These are phyloP conservation scores for Backusella mclennaniae DNA, from an alignment of 192 early-diverging fungal genomes.

Conservation along the genomic window DNA sequence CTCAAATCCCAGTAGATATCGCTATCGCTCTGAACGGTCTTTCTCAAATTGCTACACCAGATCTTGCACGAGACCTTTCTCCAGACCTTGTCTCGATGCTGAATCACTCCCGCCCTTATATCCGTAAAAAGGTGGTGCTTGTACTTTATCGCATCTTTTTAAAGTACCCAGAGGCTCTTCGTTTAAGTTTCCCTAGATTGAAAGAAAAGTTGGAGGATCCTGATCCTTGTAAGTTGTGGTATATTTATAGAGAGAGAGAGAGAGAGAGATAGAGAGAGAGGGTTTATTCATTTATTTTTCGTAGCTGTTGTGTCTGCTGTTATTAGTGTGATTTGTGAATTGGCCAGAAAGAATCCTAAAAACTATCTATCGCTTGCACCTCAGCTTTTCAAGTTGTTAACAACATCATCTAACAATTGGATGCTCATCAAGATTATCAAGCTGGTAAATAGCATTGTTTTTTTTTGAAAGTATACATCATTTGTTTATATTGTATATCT, in stretches of 20 bases:
- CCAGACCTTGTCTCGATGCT: conserved; percentile 86
- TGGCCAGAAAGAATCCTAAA: conserved; percentile 89
- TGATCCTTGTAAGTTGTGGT: conserved; percentile 69
- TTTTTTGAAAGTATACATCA: no score
- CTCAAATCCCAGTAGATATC: conserved; percentile 79
- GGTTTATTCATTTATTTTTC: background rate
- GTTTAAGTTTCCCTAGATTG: conserved; percentile 76
- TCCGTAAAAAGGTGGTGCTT: conserved; percentile 88
- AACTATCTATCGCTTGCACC: conserved; percentile 95
- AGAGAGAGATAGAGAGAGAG: background rate
- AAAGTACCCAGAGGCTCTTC: conserved; percentile 87
- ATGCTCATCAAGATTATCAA: conserved; percentile 99
- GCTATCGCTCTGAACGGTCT: conserved; percentile 90
- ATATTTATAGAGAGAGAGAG: background rate
- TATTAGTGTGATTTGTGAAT: conserved; percentile 95
- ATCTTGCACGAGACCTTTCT: conserved; percentile 84
- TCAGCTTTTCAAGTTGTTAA: conserved; percentile 88
- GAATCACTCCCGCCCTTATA: conserved; percentile 90
- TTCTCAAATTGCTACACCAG: conserved; percentile 88
- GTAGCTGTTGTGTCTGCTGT: conserved; percentile 88
- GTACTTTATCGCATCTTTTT: conserved; percentile 87
- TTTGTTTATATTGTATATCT: no score
- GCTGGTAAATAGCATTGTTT: conserved; percentile 52
- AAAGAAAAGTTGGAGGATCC: conserved; percentile 89
- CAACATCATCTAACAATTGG: conserved; percentile 95